These are phyloP conservation scores for Calamus simplicifolius DNA, from an alignment of 176 grass and related monocot species.

Conservation along the genomic window DNA sequence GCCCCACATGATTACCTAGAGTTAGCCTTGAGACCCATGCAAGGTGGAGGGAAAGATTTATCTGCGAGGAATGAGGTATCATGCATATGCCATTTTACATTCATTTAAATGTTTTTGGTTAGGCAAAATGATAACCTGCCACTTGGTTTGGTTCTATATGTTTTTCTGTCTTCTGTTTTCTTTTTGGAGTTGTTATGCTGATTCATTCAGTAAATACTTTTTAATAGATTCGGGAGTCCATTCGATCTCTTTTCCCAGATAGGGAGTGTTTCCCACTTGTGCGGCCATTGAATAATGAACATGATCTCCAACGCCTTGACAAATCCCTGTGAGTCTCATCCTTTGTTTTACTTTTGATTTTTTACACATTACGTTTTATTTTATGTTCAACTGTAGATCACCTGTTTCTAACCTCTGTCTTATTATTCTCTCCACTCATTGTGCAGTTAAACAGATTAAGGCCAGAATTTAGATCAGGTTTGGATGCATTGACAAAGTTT, in stretches of 20 bases:
- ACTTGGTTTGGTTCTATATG: no score
- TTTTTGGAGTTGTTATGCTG: conserved; percentile 12
- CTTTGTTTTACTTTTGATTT: not conserved
- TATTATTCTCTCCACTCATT: not conserved
- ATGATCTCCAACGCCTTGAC: conserved; percentile 68
- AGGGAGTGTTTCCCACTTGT: conserved; percentile 82
- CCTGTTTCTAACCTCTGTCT: not conserved
- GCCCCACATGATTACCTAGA: conserved; percentile 72
- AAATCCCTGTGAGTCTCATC: conserved; percentile 46
- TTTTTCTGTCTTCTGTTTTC: not conserved
- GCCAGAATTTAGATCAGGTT: conserved; percentile 49
- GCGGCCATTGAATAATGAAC: conserved; percentile 68
- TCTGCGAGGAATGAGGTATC: conserved; percentile 74
- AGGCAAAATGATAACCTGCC: not conserved
- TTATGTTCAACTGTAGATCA: not conserved
- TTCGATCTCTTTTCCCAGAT: conserved; percentile 63
- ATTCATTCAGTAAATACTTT: conserved; percentile 17
- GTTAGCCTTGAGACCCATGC: conserved; percentile 59
- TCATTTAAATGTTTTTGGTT: not conserved
- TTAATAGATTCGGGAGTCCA: conserved; percentile 66
- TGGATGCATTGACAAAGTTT: conserved; percentile 59
- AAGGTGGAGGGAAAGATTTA: conserved; percentile 49
- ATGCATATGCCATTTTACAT: conserved; percentile 11
- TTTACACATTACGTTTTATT: not conserved
- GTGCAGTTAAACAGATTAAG: conserved; percentile 55